phyloP scores from a whole-genome alignment of 176 grass and related monocot species.

The Bromus sterilis region DNA sequence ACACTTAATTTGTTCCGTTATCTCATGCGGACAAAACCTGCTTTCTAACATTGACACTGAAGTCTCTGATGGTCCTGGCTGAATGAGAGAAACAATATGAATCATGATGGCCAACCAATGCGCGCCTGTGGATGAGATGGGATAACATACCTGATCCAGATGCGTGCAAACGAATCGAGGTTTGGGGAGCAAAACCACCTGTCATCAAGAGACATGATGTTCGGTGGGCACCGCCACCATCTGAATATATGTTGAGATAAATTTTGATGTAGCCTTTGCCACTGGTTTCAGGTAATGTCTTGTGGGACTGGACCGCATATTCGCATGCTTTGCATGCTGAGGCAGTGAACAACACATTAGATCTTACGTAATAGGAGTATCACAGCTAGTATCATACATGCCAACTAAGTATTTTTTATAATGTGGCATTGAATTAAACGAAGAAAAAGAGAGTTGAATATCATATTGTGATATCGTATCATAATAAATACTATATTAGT shows the following conservation, averaged over 20 bases:
- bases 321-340: background rate
- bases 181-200: background rate
- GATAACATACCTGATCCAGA: background rate
- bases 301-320: background rate
- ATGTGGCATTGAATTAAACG: no score
- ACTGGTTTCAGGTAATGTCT: background rate
- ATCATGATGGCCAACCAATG: background rate
- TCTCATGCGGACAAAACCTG: background rate
- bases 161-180: background rate
- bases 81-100: background rate
- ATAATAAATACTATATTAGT: no score
- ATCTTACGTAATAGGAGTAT: no score
- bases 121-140: background rate
- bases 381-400: no score
- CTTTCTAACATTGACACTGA: background rate
- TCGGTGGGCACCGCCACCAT: background rate
- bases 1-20: background rate
- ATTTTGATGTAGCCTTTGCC: background rate
- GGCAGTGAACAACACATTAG: no score
- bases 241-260: background rate
- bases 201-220: background rate
- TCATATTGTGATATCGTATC: no score
- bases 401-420: no score
- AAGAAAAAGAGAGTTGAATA: no score
- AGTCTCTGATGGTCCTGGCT: background rate